Evolutionary conservation across 192 early-diverging fungal species (phyloP).

Genomic region (Coemansia asiatica): DNA sequence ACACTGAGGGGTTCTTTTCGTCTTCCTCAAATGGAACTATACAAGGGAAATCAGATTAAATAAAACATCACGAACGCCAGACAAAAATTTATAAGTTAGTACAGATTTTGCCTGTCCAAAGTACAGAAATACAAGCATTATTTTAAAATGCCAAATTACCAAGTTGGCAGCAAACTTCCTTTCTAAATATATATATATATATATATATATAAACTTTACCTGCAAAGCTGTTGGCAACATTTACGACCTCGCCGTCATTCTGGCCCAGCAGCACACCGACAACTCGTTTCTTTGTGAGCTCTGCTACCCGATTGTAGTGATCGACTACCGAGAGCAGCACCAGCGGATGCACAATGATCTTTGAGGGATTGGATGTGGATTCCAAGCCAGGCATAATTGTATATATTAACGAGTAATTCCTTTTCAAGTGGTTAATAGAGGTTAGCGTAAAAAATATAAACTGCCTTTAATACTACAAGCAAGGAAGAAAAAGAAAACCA

Average conservation of each 20-base stretch:
- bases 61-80: too few species aligned
- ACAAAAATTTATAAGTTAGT: not conserved
- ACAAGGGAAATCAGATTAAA: not conserved
- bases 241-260: slow-evolving; percentile 78
- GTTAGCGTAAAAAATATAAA: not conserved
- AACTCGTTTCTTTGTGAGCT: slow-evolving; percentile 93
- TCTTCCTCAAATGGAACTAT: slow-evolving; percentile 99
- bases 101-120: too few species aligned
- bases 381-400: slow-evolving; percentile 50
- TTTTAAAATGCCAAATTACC: too few species aligned
- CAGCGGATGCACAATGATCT: slow-evolving; percentile 92
- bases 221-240: slow-evolving; percentile 97
- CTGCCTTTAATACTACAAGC: not conserved
- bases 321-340: slow-evolving; percentile 98
- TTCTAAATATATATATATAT: too few species aligned
- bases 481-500: not conserved
- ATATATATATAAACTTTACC: slow-evolving; percentile 61
- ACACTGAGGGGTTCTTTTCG: slow-evolving; percentile 95
- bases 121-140: too few species aligned
- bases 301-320: slow-evolving; percentile 96
- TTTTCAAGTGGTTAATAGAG: too few species aligned
- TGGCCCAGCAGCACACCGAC: slow-evolving; percentile 97
- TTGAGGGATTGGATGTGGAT: slow-evolving; percentile 47
- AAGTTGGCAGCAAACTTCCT: too few species aligned
- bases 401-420: slow-evolving; percentile 1